phyloP scores from a whole-genome alignment of 73 alveolate species.

The Stentor coeruleus region DNA sequence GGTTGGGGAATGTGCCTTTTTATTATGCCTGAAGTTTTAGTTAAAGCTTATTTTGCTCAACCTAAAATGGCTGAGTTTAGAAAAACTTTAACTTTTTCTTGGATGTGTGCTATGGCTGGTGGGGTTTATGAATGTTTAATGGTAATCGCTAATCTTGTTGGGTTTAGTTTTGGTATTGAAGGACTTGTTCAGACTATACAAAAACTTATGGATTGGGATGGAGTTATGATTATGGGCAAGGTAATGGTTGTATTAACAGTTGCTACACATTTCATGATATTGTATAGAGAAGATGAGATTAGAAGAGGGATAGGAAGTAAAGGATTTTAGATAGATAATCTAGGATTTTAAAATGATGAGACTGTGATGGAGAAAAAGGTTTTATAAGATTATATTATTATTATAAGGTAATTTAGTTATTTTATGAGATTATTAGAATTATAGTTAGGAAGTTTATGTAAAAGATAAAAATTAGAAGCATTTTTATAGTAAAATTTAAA shows the following conservation, averaged over 20 bases:
- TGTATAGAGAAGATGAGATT: constrained; percentile 31
- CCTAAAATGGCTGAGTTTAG: constrained; percentile 41
- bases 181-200: constrained; percentile 36
- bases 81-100: constrained; percentile 50
- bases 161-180: constrained; percentile 67
- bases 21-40: constrained; percentile 72
- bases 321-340: not conserved
- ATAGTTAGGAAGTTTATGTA: too few species aligned
- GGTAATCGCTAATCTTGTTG: constrained; percentile 68
- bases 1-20: constrained; percentile 76
- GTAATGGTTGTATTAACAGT: constrained; percentile 19
- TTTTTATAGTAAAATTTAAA: too few species aligned
- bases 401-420: too few species aligned
- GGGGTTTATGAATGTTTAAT: constrained; percentile 53
- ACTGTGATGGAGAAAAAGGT: too few species aligned
- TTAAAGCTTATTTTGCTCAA: constrained; percentile 53
- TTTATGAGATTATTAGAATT: too few species aligned
- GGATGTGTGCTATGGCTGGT: constrained; percentile 49
- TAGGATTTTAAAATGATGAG: too few species aligned
- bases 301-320: too few species aligned
- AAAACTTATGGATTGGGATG: constrained; percentile 26
- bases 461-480: too few species aligned
- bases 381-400: too few species aligned
- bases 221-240: constrained; percentile 5
- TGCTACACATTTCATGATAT: constrained; percentile 19